A percentile compares a stretch with the other conserved stretches of the same genome.
phyloP scores from a whole-genome alignment of 2,329 filamentous ascomycete species.

The Penicillium freii region DNA sequence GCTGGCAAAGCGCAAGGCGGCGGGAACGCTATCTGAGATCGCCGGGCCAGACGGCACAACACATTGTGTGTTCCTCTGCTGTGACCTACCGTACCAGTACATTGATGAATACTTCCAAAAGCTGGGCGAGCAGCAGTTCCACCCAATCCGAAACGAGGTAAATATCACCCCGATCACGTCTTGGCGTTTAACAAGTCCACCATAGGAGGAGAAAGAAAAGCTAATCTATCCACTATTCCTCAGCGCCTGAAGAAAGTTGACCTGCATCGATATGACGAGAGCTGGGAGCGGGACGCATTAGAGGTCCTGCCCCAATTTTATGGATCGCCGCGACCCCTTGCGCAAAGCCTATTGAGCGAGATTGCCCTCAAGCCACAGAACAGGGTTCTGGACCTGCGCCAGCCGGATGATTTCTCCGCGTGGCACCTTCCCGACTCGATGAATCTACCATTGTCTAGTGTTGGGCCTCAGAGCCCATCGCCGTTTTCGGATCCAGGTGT shows the following conservation, averaged over 20 bases:
- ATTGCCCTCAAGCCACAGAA: constrained; percentile 31
- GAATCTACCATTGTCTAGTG: constrained; percentile 45
- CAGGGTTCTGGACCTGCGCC: constrained; percentile 48
- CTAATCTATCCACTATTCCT: neutral
- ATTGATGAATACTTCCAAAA: constrained; percentile 61
- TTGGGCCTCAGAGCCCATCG: constrained; percentile 36
- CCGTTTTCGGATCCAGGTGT: constrained; percentile 50
- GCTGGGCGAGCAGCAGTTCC: constrained; percentile 51
- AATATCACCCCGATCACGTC: constrained; percentile 10
- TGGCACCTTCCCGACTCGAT: constrained; percentile 48
- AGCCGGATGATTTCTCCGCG: constrained; percentile 41
- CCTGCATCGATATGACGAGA: constrained; percentile 55
- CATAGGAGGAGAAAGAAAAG: neutral
- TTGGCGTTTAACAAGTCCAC: constrained; percentile 2
- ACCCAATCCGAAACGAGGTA: constrained; percentile 49
- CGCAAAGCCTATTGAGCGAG: constrained; percentile 22
- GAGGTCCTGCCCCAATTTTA: constrained; percentile 43
- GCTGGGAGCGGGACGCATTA: constrained; percentile 51
- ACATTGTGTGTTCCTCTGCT: constrained; percentile 60
- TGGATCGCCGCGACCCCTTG: constrained; percentile 21
- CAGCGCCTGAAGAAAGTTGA: constrained; percentile 52
- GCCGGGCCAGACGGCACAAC: constrained; percentile 48
- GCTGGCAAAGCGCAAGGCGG: constrained; percentile 50
- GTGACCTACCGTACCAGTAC: constrained; percentile 64
- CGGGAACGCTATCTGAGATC: constrained; percentile 46